Conservation (phyloP, 2,329 filamentous ascomycete genomes). For the Byssochlamys sp. region DNA sequence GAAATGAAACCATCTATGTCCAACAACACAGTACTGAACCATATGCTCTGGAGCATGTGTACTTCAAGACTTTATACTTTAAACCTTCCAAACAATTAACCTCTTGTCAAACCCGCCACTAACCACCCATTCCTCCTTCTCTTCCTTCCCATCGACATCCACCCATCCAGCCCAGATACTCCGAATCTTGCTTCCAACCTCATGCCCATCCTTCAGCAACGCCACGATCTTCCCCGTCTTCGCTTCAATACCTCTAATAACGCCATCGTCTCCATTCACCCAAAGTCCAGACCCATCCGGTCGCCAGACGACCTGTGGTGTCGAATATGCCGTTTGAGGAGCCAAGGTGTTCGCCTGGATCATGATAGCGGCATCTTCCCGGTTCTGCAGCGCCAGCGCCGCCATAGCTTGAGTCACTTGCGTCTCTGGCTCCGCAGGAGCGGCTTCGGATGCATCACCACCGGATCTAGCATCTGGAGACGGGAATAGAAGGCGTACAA, state of each 20-base stretch:
- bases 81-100: conserved; percentile 47
- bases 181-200: conserved; percentile 48
- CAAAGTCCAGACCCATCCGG: conserved; percentile 53
- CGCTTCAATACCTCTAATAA: conserved; percentile 51
- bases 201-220: conserved; percentile 44
- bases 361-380: conserved; percentile 51
- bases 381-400: conserved; percentile 43
- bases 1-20: background rate
- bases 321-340: conserved; percentile 56
- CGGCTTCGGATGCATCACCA: conserved; percentile 4
- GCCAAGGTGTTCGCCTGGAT: conserved; percentile 52
- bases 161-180: conserved; percentile 48
- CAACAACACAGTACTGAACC: background rate
- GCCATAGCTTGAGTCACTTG: conserved; percentile 46
- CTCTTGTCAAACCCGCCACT: conserved; percentile 57
- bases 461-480: conserved; percentile 9
- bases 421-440: conserved; percentile 21
- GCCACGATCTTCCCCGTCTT: conserved; percentile 48
- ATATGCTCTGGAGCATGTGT: background rate
- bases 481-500: conserved; percentile 50
- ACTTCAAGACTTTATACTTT: conserved; percentile 1
- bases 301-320: conserved; percentile 52
- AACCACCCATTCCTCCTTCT: conserved; percentile 45
- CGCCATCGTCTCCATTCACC: conserved; percentile 57
- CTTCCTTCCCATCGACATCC: conserved; percentile 11